Base-by-base conservation (phyloP, 371 early-diverging fungal species). In the Lichtheimia corymbifera region DNA sequence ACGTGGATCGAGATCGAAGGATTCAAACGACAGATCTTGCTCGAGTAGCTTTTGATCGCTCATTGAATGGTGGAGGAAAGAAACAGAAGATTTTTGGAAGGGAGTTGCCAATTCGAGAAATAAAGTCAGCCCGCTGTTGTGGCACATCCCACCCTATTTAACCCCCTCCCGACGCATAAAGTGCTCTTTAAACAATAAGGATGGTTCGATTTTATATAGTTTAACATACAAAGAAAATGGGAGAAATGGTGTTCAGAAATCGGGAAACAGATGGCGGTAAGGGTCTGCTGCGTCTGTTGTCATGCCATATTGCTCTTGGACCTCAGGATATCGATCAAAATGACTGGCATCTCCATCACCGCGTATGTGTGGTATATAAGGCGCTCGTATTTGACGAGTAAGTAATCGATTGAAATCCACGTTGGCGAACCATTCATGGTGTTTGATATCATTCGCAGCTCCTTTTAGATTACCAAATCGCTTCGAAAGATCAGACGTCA, bases 351-450 rank as follows among this genome's bases (percentile, higher is more conserved):
- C 98, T 42, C 97, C 97, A 40, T 91, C 94, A 42, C 90, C 87
- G 30, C 79, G 79, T 41, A 93, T 85, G 27, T 88, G 85, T 17
- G 97, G 98, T 18, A 93, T 78, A 75, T 95, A 93, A 6, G 99
- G 99, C 18, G 98, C 92, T 57, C 90, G 83, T 59, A 95, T 86
- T 65, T 92, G 87, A 35, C 88, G 74, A 15, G 84, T 77, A 22
- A 81, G 77, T 41, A 98, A 79, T 53, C 85, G 83, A 55, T 87
- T 82, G 93, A 96, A 98, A 67, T 98, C 94, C 5, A 97, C 89
- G 13, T 91, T 95, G 22, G 87, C 87, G 64, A 99, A 98, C 97
- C 99, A 98, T 51, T 86, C 84, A 76, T 98, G 99, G 49, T 79
- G 71, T 78, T 94, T 96, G 72, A 99, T 97, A 68, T 95, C 97